phyloP scores from a whole-genome alignment of 495 filamentous ascomycete species.

The Cercophora samala region DNA sequence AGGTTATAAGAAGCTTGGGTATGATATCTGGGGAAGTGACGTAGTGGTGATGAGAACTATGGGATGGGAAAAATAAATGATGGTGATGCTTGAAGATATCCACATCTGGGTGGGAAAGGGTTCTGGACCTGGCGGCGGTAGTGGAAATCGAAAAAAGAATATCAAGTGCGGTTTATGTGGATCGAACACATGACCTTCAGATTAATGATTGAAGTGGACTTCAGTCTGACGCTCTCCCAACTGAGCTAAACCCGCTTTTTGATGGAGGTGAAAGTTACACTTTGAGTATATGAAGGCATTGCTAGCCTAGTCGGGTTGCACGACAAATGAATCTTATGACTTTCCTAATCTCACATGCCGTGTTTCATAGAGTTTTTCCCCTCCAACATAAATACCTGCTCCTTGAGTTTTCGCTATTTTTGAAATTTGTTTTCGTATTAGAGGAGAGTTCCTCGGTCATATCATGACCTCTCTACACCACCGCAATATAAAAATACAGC shows the following conservation, averaged over 20 bases:
- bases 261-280: neutral
- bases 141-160: constrained; percentile 3
- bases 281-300: neutral
- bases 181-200: constrained; percentile 15
- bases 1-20: neutral
- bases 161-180: constrained; percentile 12
- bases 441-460: neutral
- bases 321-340: neutral
- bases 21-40: neutral
- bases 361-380: neutral
- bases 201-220: constrained; percentile 10
- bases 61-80: neutral
- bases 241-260: constrained; percentile 8
- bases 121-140: too few species aligned
- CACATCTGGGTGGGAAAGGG: too few species aligned
- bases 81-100: neutral
- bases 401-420: too few species aligned
- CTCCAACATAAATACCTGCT: too few species aligned
- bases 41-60: neutral
- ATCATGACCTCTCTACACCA: neutral
- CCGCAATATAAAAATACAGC: neutral
- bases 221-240: constrained; percentile 16
- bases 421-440: neutral
- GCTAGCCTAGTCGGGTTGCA: neutral
- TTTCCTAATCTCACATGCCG: neutral